phyloP scores from a whole-genome alignment of 441 rosid genomes.

The Manihot esculenta region DNA sequence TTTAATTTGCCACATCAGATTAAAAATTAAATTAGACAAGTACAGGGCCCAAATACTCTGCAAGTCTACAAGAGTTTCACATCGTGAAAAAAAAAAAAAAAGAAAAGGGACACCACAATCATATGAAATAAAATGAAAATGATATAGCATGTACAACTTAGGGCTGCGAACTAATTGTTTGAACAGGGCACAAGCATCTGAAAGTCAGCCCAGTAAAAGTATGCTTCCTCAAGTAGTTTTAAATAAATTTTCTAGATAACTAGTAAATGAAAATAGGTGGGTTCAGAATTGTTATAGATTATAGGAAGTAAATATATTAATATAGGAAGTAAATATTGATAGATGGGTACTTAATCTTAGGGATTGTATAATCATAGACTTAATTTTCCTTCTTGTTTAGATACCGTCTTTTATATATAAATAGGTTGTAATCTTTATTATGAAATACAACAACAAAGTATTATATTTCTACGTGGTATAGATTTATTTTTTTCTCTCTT shows the following conservation, averaged over 20 bases:
- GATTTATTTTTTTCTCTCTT: too few relatives aligned
- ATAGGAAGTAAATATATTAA: too few relatives aligned
- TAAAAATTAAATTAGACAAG: constrained; percentile 3
- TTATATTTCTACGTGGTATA: too few relatives aligned
- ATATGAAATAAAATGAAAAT: not conserved
- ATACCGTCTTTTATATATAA: too few relatives aligned
- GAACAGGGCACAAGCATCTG: not conserved
- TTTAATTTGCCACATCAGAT: not conserved
- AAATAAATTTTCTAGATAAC: constrained; percentile 5
- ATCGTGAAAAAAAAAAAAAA: too few relatives aligned
- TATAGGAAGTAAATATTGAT: too few relatives aligned
- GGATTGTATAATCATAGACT: too few relatives aligned
- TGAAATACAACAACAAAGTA: too few relatives aligned
- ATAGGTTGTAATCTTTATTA: too few relatives aligned
- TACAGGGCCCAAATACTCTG: not conserved
- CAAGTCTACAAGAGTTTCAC: not conserved
- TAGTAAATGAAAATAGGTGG: constrained; percentile 9
- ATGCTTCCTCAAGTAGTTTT: constrained; percentile 6
- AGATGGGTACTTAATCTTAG: too few relatives aligned
- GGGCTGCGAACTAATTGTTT: not conserved
- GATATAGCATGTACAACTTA: not conserved
- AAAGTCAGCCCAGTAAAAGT: not conserved
- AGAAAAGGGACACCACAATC: not conserved
- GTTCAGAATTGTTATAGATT: too few relatives aligned
- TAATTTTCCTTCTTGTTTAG: too few relatives aligned